Base-by-base conservation (phyloP, 345 rosid genomes). In the Eucalyptus tenuipes region DNA sequence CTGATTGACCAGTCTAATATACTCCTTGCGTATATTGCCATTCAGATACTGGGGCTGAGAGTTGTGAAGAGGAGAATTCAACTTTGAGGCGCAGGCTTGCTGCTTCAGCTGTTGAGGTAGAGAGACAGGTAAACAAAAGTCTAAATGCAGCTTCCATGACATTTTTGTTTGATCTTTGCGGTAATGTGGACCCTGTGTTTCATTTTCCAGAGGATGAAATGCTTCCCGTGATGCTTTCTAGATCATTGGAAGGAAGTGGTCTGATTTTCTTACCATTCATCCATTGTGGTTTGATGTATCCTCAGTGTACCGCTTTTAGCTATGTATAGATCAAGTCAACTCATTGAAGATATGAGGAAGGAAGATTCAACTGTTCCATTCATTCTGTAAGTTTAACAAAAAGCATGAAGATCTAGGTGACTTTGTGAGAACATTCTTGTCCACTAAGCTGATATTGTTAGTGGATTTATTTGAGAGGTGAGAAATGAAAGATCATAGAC, bases 131-230 rank as follows among this genome's bases (percentile, higher is more conserved):
- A 92, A 93, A 79, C 86, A 17, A 48, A 88, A 89, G 87, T 87
- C 20, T 49, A 57, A 37, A 33, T 53, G 48, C 33, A 45, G 15
- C 16, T 61, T 59, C 82, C 82, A 75, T 37, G 45, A 20, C 47
- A 37, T 75, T 75, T 20, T 75, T 6, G 8, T 75, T 75, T 75
- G 27, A 10, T 40, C 82, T 37, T 37, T 75, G 42, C 1, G 15
- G 47, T 75, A 75, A 75, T 75, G 24, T 2, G 82, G 45, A 37
- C 82, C 82, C 3, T 90, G 85, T 87, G 88, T 93, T 53, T 87
- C 91, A 86, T 90, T 89, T 91, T 92, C 93, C 96, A 96, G 99
- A 93, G 98, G 93, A 96, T 98, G 98, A 98, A 95, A 86, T 96
- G 98, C 96, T 96, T 98, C 93, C 97, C 99, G 24, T 98, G 94